Evolutionary conservation across 2,329 filamentous ascomycete genomes (phyloP), one percentile per base, ranked within the genome.

Genomic region (Falciphora oryzae): DNA sequence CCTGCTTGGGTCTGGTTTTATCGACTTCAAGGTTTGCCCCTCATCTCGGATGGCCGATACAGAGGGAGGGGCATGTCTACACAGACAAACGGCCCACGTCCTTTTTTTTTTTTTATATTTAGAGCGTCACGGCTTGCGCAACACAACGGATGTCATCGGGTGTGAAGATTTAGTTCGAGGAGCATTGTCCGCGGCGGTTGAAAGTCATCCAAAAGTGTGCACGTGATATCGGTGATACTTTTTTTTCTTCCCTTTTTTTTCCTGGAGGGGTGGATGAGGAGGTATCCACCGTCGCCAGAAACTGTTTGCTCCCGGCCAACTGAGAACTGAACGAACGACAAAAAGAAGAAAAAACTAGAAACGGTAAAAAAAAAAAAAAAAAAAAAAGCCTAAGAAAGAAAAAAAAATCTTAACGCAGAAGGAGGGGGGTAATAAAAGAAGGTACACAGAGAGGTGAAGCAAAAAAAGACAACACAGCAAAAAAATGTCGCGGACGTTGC

Each of bases 401-500:
- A 50, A 62, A 28, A 63, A 18, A 63, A 65, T 63, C 14, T 57
- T 16, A 66, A 67, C 67, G 22, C n/a, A 53, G 10, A 7, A 58
- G 6, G 53, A 57, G 27, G 57, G 25, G 25, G 16, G 8, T 10
- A n/a, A n/a, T 27, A 59, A 60, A n/a, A n/a, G 44, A 53, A 14
- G 32, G 32, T 0, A 11, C 18, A 4, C 22, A 59, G 57, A 28
- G 25, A 60, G 38, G 44, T 22, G 14, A 18, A n/a, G 8, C 32
- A 11, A 59, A 31, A n/a, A 62, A 27, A 27, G 38, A n/a, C 10
- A 38, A 18, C 53, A 32, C 27, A 66, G 13, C 13, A 27, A 38
- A 27, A 38, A 50, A 63, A 77, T 69, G 65, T 77, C 80, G 74
- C 80, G 86, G 69, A 78, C 74, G 35, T 78, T 79, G 67, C 95